Conservation (phyloP, 768 basidiomycete genomes). For the Trametes cingulata region DNA sequence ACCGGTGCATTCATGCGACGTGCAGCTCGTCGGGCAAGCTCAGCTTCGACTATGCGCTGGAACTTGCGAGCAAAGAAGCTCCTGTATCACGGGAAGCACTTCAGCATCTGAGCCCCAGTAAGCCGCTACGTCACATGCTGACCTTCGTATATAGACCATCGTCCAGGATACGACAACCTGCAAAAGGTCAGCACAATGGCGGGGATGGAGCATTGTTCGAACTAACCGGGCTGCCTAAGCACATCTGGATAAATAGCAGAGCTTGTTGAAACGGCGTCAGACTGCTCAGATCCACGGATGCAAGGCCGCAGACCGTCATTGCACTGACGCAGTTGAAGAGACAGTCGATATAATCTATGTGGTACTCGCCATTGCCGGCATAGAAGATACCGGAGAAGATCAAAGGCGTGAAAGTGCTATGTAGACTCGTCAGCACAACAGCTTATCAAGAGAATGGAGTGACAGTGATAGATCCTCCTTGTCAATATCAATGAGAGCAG, state of each 20-base stretch:
- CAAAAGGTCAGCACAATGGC: background rate
- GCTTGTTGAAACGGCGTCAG: conserved; percentile 72
- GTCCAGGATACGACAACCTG: conserved; percentile 84
- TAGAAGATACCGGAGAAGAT: conserved; percentile 81
- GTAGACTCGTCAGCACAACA: background rate
- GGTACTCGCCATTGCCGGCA: conserved; percentile 73
- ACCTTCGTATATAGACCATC: conserved; percentile 79
- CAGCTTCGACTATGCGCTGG: conserved; percentile 51
- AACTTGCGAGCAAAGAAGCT: conserved; percentile 73
- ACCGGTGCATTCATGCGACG: conserved; percentile 19
- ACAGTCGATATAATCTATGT: conserved; percentile 73
- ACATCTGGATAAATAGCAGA: conserved; percentile 78
- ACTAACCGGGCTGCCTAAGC: conserved; percentile 70
- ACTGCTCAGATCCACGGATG: conserved; percentile 65
- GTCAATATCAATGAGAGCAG: background rate
- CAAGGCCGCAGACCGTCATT: conserved; percentile 77
- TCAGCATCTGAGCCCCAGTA: background rate
- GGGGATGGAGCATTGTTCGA: background rate
- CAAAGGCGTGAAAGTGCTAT: conserved; percentile 75
- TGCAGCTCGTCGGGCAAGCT: conserved; percentile 33
- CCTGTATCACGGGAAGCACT: conserved; percentile 36
- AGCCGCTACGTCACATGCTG: conserved; percentile 21
- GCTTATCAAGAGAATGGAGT: too few relatives aligned
- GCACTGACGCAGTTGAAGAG: conserved; percentile 78
- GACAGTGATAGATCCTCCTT: background rate